A percentile compares a stretch with the other conserved stretches of the same genome.
Conservation (phyloP, 495 filamentous ascomycete genomes). For the Pseudomonodictys pantanalensis region DNA sequence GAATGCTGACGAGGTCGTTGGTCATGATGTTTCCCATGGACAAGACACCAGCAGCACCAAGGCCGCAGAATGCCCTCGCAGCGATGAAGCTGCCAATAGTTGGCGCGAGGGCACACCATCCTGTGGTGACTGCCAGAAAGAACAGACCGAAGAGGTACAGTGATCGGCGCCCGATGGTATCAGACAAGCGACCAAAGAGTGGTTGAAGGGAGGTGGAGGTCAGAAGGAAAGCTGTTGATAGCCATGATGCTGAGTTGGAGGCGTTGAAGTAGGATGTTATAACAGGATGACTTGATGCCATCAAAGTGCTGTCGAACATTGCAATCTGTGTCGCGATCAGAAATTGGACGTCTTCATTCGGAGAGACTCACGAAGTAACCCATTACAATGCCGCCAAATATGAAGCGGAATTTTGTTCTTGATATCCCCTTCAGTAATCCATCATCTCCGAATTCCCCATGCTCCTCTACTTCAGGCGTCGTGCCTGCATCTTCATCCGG, state of each 20-base stretch:
- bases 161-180: slow-evolving; percentile 67
- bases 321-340: slow-evolving; percentile 41
- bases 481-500: slow-evolving; percentile 24
- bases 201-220: slow-evolving; percentile 74
- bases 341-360: background rate
- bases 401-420: slow-evolving; percentile 49
- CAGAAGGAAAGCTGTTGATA: slow-evolving; percentile 75
- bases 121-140: slow-evolving; percentile 63
- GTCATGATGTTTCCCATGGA: slow-evolving; percentile 70
- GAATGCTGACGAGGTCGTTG: slow-evolving; percentile 72
- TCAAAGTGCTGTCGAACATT: slow-evolving; percentile 72
- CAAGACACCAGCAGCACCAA: slow-evolving; percentile 72
- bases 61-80: slow-evolving; percentile 68
- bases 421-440: slow-evolving; percentile 26
- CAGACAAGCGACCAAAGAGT: slow-evolving; percentile 67
- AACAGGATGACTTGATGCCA: slow-evolving; percentile 78
- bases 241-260: slow-evolving; percentile 74
- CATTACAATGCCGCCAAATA: slow-evolving; percentile 50
- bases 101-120: slow-evolving; percentile 70
- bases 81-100: slow-evolving; percentile 71
- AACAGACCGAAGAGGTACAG: slow-evolving; percentile 63
- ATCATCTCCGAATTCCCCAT: slow-evolving; percentile 11
- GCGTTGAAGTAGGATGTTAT: slow-evolving; percentile 76
- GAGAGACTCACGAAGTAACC: slow-evolving; percentile 42
- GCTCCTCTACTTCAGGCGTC: slow-evolving; percentile 1